phyloP scores from a whole-genome alignment of 306 rosid genomes.

The Vigna hirtella region DNA sequence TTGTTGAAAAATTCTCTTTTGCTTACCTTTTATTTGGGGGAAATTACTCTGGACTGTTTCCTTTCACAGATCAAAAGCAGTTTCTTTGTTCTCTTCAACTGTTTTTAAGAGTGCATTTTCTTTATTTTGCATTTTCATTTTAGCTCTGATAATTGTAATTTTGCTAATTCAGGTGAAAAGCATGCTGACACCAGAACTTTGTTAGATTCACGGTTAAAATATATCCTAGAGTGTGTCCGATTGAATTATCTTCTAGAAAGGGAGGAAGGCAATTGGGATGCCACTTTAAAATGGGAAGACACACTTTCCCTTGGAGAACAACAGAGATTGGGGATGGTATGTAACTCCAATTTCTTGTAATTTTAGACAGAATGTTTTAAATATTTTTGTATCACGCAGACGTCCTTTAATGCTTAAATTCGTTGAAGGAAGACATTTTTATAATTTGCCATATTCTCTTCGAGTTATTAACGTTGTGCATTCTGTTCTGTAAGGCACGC shows the following conservation, averaged over 20 bases:
- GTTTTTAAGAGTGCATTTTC: conserved; percentile 10
- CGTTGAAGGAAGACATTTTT: conserved; percentile 1
- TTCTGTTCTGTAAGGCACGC: conserved; percentile 67
- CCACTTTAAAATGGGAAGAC: conserved; percentile 84
- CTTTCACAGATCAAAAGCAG: not conserved
- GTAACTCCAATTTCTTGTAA: conserved; percentile 28
- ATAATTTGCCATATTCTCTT: not conserved
- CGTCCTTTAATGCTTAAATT: not conserved
- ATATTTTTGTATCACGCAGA: not conserved
- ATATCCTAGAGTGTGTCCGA: conserved; percentile 76
- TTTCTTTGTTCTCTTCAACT: conserved; percentile 31
- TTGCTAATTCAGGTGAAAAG: conserved; percentile 53
- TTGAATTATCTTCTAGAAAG: conserved; percentile 89
- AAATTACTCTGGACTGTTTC: conserved; percentile 22
- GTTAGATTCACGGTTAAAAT: conserved; percentile 64
- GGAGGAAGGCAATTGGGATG: conserved; percentile 78
- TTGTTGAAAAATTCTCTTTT: conserved; percentile 11
- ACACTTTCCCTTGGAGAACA: conserved; percentile 90
- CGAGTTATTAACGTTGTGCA: conserved; percentile 30
- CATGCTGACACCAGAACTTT: conserved; percentile 46
- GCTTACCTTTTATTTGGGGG: conserved; percentile 2
- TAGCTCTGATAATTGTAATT: conserved; percentile 27
- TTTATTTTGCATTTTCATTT: conserved; percentile 19
- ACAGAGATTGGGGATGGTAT: conserved; percentile 92
- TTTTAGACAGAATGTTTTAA: conserved; percentile 30